These are phyloP conservation scores for Fusarium coicis DNA, from an alignment of 2,329 filamentous ascomycete species.

Conservation along the genomic window DNA sequence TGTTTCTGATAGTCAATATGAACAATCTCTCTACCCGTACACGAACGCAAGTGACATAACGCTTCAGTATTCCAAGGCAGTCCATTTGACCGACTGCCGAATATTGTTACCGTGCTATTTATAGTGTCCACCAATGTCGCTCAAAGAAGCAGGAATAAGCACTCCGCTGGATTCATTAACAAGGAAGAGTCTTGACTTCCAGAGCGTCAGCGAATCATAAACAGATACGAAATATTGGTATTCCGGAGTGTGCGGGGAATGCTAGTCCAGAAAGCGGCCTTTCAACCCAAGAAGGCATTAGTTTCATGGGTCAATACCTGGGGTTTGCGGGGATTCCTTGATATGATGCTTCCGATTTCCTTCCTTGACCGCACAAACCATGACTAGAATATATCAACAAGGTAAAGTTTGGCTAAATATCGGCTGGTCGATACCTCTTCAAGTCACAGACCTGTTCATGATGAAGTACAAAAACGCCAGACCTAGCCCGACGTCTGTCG, in stretches of 20 bases:
- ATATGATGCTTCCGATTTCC: background rate
- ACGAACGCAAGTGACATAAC: background rate
- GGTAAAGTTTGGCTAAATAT: background rate
- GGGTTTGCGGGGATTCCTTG: background rate
- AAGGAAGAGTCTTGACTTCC: background rate
- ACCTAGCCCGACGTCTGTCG: background rate
- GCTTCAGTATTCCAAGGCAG: background rate
- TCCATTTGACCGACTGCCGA: background rate
- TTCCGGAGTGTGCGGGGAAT: background rate
- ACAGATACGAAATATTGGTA: background rate
- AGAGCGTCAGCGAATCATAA: background rate
- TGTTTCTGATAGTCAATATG: background rate
- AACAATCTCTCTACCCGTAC: background rate
- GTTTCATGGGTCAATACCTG: background rate
- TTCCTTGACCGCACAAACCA: background rate
- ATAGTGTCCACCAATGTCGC: background rate
- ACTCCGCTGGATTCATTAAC: background rate
- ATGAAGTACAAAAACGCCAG: background rate
- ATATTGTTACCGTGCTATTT: background rate
- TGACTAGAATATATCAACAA: background rate
- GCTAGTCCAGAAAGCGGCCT: background rate
- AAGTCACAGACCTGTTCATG: background rate
- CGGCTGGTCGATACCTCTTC: background rate
- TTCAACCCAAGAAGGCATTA: background rate
- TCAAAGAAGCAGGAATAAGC: slow-evolving; percentile 1